Evolutionary conservation across 495 filamentous ascomycete genomes (phyloP).

Genomic region (Lasiosphaeriaceae sp.): DNA sequence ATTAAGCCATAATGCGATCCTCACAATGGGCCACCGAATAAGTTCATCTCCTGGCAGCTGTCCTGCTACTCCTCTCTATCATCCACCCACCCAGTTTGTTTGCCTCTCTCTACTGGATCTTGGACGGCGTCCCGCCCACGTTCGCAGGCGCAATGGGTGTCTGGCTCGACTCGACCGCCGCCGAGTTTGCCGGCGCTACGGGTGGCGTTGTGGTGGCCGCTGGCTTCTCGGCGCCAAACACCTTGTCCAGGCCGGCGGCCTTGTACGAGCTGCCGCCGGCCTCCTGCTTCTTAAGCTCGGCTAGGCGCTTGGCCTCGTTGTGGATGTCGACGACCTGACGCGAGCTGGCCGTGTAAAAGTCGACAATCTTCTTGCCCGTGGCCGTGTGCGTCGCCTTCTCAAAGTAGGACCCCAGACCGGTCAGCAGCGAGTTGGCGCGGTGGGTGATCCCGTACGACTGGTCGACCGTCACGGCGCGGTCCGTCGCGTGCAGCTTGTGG

Average conservation of each 20-base stretch:
- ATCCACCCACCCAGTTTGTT: not conserved
- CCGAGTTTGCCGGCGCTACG: constrained; percentile 8
- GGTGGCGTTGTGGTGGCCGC: not conserved
- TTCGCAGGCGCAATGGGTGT: not conserved
- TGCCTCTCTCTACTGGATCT: not conserved
- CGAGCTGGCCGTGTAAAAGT: constrained; percentile 76
- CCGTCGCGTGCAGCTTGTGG: constrained; percentile 71
- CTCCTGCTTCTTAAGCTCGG: constrained; percentile 78
- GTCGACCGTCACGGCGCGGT: constrained; percentile 73
- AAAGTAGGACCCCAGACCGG: constrained; percentile 70
- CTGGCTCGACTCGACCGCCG: constrained; percentile 10
- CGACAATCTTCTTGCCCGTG: constrained; percentile 76
- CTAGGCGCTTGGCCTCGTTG: constrained; percentile 78
- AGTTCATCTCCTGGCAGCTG: too few relatives aligned
- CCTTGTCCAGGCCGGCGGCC: constrained; percentile 42
- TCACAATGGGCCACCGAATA: too few relatives aligned
- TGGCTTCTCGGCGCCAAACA: constrained; percentile 41
- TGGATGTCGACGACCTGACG: constrained; percentile 93
- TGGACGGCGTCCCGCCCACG: not conserved
- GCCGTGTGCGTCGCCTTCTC: constrained; percentile 85
- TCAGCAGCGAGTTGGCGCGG: constrained; percentile 60
- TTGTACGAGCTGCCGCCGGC: constrained; percentile 45
- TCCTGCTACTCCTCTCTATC: not conserved
- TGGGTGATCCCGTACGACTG: constrained; percentile 67
- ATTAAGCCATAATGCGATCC: too few relatives aligned